These are phyloP conservation scores for Exophiala dermatitidis DNA, from an alignment of 2,329 filamentous ascomycete genomes.

Conservation along the genomic window DNA sequence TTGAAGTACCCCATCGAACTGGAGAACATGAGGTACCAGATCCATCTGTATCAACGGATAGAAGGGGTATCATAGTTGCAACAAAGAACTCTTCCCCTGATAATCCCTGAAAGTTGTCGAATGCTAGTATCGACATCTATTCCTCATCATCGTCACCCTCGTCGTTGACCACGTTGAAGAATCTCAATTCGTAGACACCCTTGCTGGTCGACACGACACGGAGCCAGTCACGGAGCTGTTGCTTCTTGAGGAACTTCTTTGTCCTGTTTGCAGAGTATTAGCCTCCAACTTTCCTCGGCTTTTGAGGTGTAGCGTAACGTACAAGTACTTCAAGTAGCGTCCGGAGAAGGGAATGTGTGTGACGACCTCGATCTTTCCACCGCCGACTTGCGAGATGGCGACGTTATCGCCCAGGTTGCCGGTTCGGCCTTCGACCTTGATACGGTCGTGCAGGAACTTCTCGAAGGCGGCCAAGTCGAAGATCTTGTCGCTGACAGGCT, in stretches of 20 bases:
- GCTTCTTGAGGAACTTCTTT: constrained; percentile 99
- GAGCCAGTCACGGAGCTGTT: constrained; percentile 99
- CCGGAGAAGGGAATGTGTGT: constrained; percentile 97
- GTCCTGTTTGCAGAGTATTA: constrained; percentile 52
- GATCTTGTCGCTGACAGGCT: constrained; percentile 99
- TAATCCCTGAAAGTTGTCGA: neutral
- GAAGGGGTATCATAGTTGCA: constrained; percentile 1
- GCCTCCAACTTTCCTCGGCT: neutral
- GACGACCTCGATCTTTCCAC: constrained; percentile 97
- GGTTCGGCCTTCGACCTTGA: constrained; percentile 98
- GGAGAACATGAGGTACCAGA: constrained; percentile 92
- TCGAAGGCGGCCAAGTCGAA: constrained; percentile 98
- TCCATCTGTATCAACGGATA: constrained; percentile 64
- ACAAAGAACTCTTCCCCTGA: constrained; percentile 5
- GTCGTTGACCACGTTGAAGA: constrained; percentile 99
- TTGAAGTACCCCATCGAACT: constrained; percentile 75
- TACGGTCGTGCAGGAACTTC: constrained; percentile 99
- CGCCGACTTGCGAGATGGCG: constrained; percentile 80
- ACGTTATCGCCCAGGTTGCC: constrained; percentile 95
- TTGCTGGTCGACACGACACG: constrained; percentile 96
- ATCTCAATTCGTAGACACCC: constrained; percentile 99
- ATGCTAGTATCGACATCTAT: constrained; percentile 51
- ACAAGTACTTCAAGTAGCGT: constrained; percentile 99
- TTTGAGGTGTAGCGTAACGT: constrained; percentile 38
- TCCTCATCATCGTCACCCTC: constrained; percentile 97